A percentile compares a stretch with the other conserved stretches of the same genome.
These are phyloP conservation scores for Closterium sp. DNA, from an alignment of 139 green algal species.

Conservation along the genomic window DNA sequence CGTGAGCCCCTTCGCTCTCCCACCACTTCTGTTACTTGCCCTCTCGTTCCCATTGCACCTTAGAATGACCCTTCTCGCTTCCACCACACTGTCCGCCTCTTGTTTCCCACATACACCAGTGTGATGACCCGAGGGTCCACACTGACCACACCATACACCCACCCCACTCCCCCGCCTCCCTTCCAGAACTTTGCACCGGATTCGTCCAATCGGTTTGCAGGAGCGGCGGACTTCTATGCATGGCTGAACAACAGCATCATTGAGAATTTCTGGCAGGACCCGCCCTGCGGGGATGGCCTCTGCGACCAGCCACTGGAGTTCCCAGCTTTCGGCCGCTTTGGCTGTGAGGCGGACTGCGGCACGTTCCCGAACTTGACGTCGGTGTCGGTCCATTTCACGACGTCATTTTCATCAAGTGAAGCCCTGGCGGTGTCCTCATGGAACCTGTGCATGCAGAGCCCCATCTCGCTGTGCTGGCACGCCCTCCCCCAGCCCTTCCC, in stretches of 20 bases:
- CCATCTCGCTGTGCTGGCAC: slow-evolving; percentile 24
- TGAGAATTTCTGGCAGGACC: slow-evolving; percentile 69
- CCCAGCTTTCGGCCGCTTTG: slow-evolving; percentile 77
- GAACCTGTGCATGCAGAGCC: slow-evolving; percentile 33
- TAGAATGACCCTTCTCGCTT: no score
- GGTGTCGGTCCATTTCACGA: slow-evolving; percentile 7
- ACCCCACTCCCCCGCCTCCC: not conserved
- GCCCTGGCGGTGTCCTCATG: not conserved
- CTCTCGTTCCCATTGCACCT: not conserved
- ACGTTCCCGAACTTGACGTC: not conserved
- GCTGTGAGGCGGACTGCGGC: slow-evolving; percentile 80
- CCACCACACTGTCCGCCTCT: not conserved
- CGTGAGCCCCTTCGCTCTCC: not conserved
- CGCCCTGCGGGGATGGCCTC: slow-evolving; percentile 76
- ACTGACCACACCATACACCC: not conserved
- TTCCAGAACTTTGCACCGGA: not conserved
- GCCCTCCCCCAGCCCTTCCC: not conserved
- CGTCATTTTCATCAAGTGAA: not conserved
- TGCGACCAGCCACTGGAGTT: slow-evolving; percentile 81
- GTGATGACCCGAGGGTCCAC: no score
- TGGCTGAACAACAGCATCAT: slow-evolving; percentile 22
- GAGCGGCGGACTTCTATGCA: slow-evolving; percentile 1
- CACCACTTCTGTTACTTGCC: not conserved
- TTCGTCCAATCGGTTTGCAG: not conserved
- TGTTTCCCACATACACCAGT: not conserved